Conservation (phyloP, 495 filamentous ascomycete genomes). For the Pyrenopolyporus hunteri region DNA sequence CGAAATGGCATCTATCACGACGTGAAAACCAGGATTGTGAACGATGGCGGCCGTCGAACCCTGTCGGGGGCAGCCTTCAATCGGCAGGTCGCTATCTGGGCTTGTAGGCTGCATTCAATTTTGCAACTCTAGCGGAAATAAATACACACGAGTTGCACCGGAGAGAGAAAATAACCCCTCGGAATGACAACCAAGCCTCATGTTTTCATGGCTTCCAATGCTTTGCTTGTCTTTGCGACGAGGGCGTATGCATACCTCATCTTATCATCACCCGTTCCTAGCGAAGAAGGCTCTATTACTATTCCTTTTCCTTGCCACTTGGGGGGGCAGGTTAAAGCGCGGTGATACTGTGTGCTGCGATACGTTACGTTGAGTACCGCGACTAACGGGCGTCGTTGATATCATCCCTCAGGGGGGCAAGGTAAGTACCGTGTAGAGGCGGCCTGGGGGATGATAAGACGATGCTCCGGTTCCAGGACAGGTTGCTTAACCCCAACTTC, state of each 20-base stretch:
- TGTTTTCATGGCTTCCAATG: slow-evolving; percentile 33
- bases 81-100: slow-evolving; percentile 35
- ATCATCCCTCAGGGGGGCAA: slow-evolving; percentile 12
- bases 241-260: slow-evolving; percentile 17
- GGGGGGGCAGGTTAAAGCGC: neutral
- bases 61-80: slow-evolving; percentile 38
- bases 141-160: slow-evolving; percentile 26
- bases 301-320: slow-evolving; percentile 4
- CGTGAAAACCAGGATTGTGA: slow-evolving; percentile 28
- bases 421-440: neutral
- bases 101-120: slow-evolving; percentile 35
- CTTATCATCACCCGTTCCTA: slow-evolving; percentile 29
- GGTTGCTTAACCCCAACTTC: neutral
- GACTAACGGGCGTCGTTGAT: slow-evolving; percentile 22
- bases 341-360: slow-evolving; percentile 23
- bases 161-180: slow-evolving; percentile 28
- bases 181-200: slow-evolving; percentile 36
- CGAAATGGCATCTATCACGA: slow-evolving; percentile 19
- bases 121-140: slow-evolving; percentile 35
- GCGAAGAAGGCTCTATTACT: slow-evolving; percentile 3
- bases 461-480: neutral
- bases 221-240: slow-evolving; percentile 16
- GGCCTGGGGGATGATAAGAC: neutral
- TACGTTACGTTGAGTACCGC: slow-evolving; percentile 21
- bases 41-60: slow-evolving; percentile 24